Conservation (phyloP, 805 yeast species). For the Cyberlindnera japonica region DNA sequence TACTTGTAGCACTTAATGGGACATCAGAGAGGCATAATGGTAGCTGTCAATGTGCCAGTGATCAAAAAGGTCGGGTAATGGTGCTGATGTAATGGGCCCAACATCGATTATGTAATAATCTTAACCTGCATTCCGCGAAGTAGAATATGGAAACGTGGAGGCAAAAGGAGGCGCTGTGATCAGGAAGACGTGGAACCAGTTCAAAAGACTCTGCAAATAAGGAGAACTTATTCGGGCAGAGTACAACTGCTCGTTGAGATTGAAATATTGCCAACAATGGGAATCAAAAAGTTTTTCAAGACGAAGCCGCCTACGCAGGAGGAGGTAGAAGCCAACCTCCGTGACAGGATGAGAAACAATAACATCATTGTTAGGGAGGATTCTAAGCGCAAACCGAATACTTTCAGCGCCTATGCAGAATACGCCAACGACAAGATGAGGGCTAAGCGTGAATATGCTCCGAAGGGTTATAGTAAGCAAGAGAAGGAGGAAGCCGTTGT, state of each 20-base stretch:
- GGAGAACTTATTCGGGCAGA: too few relatives aligned
- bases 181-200: neutral
- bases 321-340: conserved; percentile 37
- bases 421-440: conserved; percentile 40
- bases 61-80: too few relatives aligned
- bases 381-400: conserved; percentile 33
- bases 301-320: conserved; percentile 44
- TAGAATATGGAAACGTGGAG: too few relatives aligned
- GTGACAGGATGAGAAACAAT: conserved; percentile 38
- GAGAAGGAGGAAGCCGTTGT: conserved; percentile 22
- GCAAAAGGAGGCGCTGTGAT: neutral
- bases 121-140: too few relatives aligned
- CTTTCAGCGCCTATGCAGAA: conserved; percentile 44
- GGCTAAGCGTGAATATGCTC: conserved; percentile 34
- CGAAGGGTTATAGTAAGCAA: conserved; percentile 35
- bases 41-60: too few relatives aligned
- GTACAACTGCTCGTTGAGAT: too few relatives aligned
- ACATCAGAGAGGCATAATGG: too few relatives aligned
- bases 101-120: too few relatives aligned
- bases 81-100: too few relatives aligned
- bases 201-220: neutral
- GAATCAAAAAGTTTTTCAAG: conserved; percentile 43
- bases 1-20: too few relatives aligned
- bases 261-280: conserved; percentile 34
- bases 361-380: conserved; percentile 40